Evolutionary conservation across 805 yeast genomes (phyloP).

Genomic region (Candida oleophila): DNA sequence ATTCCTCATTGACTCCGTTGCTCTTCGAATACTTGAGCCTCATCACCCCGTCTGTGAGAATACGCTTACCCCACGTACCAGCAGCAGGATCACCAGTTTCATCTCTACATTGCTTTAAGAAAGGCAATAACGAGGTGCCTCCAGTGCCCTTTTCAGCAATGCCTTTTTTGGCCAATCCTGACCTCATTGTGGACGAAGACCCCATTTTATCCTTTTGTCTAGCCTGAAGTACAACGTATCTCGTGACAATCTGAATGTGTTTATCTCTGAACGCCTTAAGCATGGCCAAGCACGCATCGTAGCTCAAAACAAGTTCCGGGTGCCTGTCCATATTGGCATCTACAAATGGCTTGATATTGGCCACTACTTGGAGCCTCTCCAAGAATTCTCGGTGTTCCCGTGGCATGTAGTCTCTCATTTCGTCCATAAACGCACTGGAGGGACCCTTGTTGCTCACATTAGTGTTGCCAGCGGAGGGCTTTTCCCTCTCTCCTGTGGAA

Average conservation of each 20-base stretch:
- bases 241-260: conserved; percentile 88
- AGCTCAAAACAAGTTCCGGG: conserved; percentile 65
- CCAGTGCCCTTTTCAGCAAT: conserved; percentile 83
- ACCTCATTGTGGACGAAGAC: conserved; percentile 57
- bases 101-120: conserved; percentile 92
- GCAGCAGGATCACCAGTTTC: conserved; percentile 95
- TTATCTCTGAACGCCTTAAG: conserved; percentile 85
- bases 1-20: conserved; percentile 43
- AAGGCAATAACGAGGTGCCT: conserved; percentile 88
- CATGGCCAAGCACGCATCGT: conserved; percentile 89
- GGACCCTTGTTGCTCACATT: conserved; percentile 5
- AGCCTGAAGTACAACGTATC: conserved; percentile 82
- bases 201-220: conserved; percentile 53
- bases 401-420: conserved; percentile 92
- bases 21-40: conserved; percentile 37
- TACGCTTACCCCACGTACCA: conserved; percentile 84
- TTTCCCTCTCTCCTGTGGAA: conserved; percentile 63
- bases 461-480: conserved; percentile 4
- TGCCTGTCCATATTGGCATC: conserved; percentile 30
- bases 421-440: conserved; percentile 59
- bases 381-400: conserved; percentile 77
- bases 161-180: conserved; percentile 61
- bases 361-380: conserved; percentile 52
- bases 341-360: conserved; percentile 68
- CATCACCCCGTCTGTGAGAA: conserved; percentile 57